Conservation (phyloP, 2,329 filamentous ascomycete genomes). For the Neopestalotiopsis sp. region DNA sequence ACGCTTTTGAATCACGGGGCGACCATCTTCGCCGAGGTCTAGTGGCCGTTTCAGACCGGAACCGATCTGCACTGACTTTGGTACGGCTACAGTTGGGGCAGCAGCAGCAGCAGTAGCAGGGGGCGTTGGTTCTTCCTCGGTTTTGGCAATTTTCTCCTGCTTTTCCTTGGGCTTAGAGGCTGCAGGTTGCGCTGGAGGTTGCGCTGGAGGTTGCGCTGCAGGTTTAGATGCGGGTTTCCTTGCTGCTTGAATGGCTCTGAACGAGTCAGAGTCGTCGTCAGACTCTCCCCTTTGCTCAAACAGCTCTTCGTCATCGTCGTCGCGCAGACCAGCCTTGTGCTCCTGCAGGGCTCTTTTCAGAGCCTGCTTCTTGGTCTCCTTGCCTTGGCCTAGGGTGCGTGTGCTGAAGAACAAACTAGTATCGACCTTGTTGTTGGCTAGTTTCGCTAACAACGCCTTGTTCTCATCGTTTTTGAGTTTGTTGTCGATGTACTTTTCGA, state of each 20-base stretch:
- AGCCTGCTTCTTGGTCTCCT: conserved; percentile 74
- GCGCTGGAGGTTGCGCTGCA: not conserved
- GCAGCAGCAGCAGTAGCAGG: conserved; percentile 24
- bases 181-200: not conserved
- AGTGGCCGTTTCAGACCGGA: conserved; percentile 87
- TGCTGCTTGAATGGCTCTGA: no score
- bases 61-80: conserved; percentile 54
- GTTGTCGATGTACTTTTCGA: conserved; percentile 78
- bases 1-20: conserved; percentile 81
- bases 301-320: conserved; percentile 59
- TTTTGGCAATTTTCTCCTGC: not conserved
- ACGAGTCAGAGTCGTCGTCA: conserved; percentile 1
- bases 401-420: conserved; percentile 82
- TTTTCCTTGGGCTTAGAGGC: not conserved
- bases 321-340: conserved; percentile 65
- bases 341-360: conserved; percentile 69
- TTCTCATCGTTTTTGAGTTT: conserved; percentile 97
- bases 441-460: conserved; percentile 79
- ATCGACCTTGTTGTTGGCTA: conserved; percentile 80
- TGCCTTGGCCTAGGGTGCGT: conserved; percentile 74
- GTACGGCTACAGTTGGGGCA: conserved; percentile 17
- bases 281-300: conserved; percentile 43
- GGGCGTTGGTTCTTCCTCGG: not conserved
- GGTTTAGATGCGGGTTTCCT: no score
- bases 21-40: conserved; percentile 78